Base-by-base conservation (phyloP, 768 basidiomycete genomes). In the Holtermanniella nyarrowii region DNA sequence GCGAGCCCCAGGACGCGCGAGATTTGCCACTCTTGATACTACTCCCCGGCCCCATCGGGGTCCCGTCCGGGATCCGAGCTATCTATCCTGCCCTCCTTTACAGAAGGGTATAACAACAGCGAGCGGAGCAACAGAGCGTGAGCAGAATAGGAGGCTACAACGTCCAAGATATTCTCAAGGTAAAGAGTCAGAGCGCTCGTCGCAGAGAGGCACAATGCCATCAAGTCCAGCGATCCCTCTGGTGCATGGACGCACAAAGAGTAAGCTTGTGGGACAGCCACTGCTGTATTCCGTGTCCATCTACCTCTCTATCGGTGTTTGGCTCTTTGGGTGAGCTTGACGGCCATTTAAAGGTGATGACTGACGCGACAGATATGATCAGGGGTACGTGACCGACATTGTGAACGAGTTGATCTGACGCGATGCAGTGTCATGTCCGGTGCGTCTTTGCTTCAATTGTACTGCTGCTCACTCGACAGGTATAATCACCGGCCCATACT, bases 401-500 rank as follows among this genome's bases (percentile, higher is more conserved):
- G 7, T 3, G 23, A 16, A 24, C n/a, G 5, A 12, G 49, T 25
- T 42, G 41, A 3, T 22, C 11, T 39, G 40, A 21, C 42, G 5
- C 20, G 2, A 3, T 27, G 7, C 42, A 66, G 68, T 31, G 73
- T 75, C 45, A 68, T 56, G 59, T 59, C 69, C 3, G 68, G 68
- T 65, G 46, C 45, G 63, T 53, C 14, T 1, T 25, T 22, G 44
- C 20, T 12, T 37, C 40, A 43, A 39, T 12, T 20, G 5, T 13
- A 42, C 37, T 24, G 41, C n/a, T 48, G 4, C 47, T 55, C 24
- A 7, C 11, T 41, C 21, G 24, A 23, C 83, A 57, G 89, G 89
- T 24, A 82, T 95, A 58, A 91, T 96, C 71, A 95, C 73, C 14
- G 72, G 72, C 18, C 63, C 68, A 26, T 70, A 65, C 42, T 66